phyloP scores from a whole-genome alignment of 108 stramenopile species.

The Cyclotella kingstonii region DNA sequence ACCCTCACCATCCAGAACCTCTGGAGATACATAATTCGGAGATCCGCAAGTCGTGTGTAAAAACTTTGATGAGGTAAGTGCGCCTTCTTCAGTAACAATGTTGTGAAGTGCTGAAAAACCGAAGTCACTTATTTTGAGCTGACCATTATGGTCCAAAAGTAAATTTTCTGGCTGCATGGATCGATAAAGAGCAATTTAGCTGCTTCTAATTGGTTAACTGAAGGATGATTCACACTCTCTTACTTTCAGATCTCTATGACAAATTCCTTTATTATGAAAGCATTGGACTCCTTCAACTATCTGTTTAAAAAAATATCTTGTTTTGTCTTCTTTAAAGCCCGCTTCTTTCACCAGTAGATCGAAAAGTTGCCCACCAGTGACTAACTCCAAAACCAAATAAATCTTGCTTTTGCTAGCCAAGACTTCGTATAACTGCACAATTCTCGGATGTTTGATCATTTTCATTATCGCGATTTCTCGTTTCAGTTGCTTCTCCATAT shows the following conservation, averaged over 20 bases:
- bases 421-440: slow-evolving; percentile 83
- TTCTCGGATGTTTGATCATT: slow-evolving; percentile 75
- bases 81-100: slow-evolving; percentile 42
- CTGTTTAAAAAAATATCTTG: slow-evolving; percentile 78
- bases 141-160: slow-evolving; percentile 62
- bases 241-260: slow-evolving; percentile 72
- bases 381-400: slow-evolving; percentile 88
- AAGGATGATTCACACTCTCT: too few species aligned
- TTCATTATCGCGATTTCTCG: slow-evolving; percentile 52
- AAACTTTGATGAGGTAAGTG: slow-evolving; percentile 30
- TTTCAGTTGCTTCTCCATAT: slow-evolving; percentile 89
- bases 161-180: slow-evolving; percentile 79
- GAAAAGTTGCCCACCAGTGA: slow-evolving; percentile 88
- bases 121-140: slow-evolving; percentile 84
- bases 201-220: too few species aligned
- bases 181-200: too few species aligned
- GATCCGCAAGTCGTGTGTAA: slow-evolving; percentile 65
- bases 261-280: slow-evolving; percentile 74
- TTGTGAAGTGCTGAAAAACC: slow-evolving; percentile 77
- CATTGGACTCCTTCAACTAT: slow-evolving; percentile 74
- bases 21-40: slow-evolving; percentile 83
- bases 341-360: slow-evolving; percentile 73
- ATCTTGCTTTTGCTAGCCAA: slow-evolving; percentile 86
- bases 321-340: slow-evolving; percentile 65
- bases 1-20: slow-evolving; percentile 76